A percentile compares a stretch with the other conserved stretches of the same genome.
phyloP scores from a whole-genome alignment of 257 asterid species.

The Nicotiana undulata region DNA sequence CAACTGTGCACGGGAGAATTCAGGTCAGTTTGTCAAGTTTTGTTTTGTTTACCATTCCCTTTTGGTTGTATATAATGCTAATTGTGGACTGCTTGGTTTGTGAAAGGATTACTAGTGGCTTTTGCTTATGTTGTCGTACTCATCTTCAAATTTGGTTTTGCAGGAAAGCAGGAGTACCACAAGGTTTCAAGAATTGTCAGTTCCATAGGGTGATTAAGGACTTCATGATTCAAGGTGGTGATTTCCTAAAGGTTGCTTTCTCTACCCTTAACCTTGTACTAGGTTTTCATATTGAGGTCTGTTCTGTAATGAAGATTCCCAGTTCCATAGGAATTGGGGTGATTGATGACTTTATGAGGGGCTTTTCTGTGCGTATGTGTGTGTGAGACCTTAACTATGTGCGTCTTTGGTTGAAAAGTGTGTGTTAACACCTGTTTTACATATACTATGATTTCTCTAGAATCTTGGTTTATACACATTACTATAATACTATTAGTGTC shows the following conservation, averaged over 20 bases:
- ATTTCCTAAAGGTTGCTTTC: slow-evolving; percentile 70
- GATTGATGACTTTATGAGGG: neutral
- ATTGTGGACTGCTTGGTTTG: neutral
- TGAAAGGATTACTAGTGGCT: neutral
- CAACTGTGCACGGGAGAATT: slow-evolving; percentile 91
- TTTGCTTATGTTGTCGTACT: neutral
- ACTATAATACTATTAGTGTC: neutral
- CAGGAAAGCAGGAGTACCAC: slow-evolving; percentile 87
- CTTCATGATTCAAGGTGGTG: slow-evolving; percentile 97
- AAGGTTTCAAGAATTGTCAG: slow-evolving; percentile 86
- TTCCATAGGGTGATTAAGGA: slow-evolving; percentile 95
- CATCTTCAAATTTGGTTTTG: slow-evolving; percentile 16
- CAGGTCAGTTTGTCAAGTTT: slow-evolving; percentile 38
- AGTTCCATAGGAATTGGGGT: neutral
- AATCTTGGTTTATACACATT: neutral
- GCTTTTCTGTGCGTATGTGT: neutral
- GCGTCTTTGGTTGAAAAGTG: neutral
- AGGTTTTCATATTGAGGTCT: neutral
- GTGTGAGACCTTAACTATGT: neutral
- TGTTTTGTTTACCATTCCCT: neutral
- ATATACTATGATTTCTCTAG: neutral
- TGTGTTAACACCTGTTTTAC: neutral
- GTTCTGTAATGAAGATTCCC: neutral
- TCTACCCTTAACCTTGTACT: neutral
- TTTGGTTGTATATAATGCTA: neutral